Conservation (phyloP, 2,329 filamentous ascomycete species). For the Cytospora piceae region DNA sequence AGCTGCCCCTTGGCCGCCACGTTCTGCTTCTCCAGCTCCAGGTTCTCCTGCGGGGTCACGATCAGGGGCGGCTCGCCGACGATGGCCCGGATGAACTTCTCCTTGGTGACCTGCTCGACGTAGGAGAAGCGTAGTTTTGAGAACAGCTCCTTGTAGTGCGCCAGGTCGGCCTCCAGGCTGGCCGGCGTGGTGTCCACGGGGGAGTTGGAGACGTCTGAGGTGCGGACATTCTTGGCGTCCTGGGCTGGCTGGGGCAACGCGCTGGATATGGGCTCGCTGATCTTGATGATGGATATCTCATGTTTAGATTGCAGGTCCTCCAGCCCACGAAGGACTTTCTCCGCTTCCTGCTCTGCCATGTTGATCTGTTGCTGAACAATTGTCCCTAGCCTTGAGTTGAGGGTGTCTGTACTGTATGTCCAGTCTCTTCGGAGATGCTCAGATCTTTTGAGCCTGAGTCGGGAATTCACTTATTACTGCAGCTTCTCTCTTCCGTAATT, state of each 20-base stretch:
- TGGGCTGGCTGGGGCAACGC: conserved; percentile 45
- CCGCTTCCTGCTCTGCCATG: conserved; percentile 41
- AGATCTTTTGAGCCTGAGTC: not conserved
- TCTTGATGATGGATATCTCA: conserved; percentile 73
- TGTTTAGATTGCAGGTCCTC: conserved; percentile 58
- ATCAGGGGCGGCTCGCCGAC: conserved; percentile 88
- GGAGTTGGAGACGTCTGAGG: conserved; percentile 72
- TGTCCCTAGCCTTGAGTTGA: not conserved
- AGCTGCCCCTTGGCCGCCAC: conserved; percentile 74
- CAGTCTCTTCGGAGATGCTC: not conserved
- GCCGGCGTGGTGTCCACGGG: conserved; percentile 72
- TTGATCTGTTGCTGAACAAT: conserved; percentile 1
- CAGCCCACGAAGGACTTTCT: conserved; percentile 53
- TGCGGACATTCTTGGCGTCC: conserved; percentile 51
- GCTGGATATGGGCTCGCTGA: conserved; percentile 73
- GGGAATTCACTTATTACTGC: not conserved
- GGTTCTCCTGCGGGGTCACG: conserved; percentile 80
- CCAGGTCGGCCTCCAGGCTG: conserved; percentile 79
- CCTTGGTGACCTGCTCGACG: conserved; percentile 97
- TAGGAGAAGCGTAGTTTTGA: conserved; percentile 96
- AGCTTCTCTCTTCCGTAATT: not conserved
- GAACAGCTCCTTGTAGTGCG: conserved; percentile 93
- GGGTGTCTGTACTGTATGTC: not conserved
- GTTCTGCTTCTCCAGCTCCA: conserved; percentile 71
- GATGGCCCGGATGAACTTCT: conserved; percentile 93